Conservation (phyloP, 371 early-diverging fungal genomes). For the Coemansia sp. region DNA sequence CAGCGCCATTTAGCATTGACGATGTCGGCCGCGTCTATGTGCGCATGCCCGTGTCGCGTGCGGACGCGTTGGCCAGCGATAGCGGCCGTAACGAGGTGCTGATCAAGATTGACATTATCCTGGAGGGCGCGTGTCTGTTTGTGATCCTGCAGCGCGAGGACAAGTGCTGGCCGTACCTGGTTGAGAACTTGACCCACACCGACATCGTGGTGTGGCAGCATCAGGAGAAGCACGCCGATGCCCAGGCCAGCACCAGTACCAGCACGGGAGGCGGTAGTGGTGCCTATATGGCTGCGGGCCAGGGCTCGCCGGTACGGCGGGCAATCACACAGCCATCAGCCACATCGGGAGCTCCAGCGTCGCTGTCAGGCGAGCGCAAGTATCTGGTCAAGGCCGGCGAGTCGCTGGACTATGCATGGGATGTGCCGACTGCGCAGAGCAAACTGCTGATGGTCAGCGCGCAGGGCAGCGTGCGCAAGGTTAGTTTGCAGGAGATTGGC, state of each 20-base stretch:
- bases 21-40: conserved; percentile 85
- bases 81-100: conserved; percentile 52
- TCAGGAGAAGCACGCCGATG: conserved; percentile 44
- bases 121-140: conserved; percentile 90
- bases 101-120: conserved; percentile 70
- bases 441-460: conserved; percentile 74
- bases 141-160: conserved; percentile 75
- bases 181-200: conserved; percentile 82
- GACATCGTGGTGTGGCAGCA: conserved; percentile 79
- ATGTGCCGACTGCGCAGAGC: conserved; percentile 76
- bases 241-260: background rate
- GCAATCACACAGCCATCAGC: background rate
- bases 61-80: background rate
- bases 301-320: background rate
- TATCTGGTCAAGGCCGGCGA: conserved; percentile 54
- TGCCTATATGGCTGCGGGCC: background rate
- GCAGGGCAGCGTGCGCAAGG: conserved; percentile 69
- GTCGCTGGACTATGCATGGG: conserved; percentile 90
- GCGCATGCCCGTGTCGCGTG: conserved; percentile 60
- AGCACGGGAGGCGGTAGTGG: background rate
- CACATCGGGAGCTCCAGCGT: background rate
- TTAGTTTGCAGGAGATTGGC: conserved; percentile 91
- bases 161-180: conserved; percentile 83
- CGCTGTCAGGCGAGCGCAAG: conserved; percentile 9
- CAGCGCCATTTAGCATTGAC: conserved; percentile 84